These are phyloP conservation scores for Fraxinus platypoda DNA, from an alignment of 305 asterid species.

Conservation along the genomic window DNA sequence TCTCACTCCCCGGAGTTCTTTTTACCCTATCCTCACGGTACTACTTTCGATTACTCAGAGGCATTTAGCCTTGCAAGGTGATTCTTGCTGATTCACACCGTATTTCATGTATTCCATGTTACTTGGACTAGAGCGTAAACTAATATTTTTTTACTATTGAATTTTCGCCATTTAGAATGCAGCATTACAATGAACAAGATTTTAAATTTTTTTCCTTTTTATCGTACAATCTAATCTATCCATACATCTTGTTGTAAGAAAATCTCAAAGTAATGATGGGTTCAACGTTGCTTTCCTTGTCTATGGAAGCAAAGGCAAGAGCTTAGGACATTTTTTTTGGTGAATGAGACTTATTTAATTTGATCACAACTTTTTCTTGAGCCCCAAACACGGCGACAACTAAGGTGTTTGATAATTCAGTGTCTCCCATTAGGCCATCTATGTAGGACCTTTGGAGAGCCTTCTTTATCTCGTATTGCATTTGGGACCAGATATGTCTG, in stretches of 20 bases:
- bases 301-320: conserved; percentile 25
- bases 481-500: conserved; percentile 28
- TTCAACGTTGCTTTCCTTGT: conserved; percentile 34
- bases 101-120: background rate
- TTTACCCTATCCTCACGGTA: background rate
- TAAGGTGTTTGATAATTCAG: conserved; percentile 15
- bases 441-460: conserved; percentile 28
- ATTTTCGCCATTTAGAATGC: background rate
- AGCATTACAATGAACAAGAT: background rate
- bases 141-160: background rate
- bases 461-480: conserved; percentile 17
- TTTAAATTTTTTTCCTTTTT: background rate
- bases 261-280: conserved; percentile 29
- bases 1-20: background rate
- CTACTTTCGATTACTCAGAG: background rate
- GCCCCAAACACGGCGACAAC: conserved; percentile 36
- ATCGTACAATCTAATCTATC: background rate
- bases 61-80: background rate
- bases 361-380: conserved; percentile 3
- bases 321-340: conserved; percentile 9
- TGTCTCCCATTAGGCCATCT: conserved; percentile 40
- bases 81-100: background rate
- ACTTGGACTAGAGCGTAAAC: background rate
- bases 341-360: background rate
- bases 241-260: background rate